Percentiles rank a stretch among this genome's conserved stretches.
These are phyloP conservation scores for Solanum infundibuliforme DNA, from an alignment of 257 asterid genomes.

Conservation along the genomic window DNA sequence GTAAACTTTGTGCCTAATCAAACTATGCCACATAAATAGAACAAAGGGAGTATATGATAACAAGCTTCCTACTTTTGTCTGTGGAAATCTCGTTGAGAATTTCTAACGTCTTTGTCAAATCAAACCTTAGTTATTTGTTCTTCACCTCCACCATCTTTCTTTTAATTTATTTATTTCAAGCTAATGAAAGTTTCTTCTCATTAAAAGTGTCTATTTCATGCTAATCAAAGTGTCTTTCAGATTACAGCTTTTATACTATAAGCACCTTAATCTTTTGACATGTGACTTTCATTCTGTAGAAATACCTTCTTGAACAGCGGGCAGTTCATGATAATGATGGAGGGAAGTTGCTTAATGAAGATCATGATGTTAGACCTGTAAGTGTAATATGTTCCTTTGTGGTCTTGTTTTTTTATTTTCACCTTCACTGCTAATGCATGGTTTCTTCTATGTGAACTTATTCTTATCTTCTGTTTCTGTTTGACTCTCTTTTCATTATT, in stretches of 20 bases:
- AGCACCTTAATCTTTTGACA: background rate
- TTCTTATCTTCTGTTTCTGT: background rate
- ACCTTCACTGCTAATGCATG: background rate
- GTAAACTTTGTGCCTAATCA: background rate
- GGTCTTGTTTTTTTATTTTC: background rate
- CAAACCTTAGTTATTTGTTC: background rate
- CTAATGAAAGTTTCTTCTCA: background rate
- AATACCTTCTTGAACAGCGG: slow-evolving; percentile 86
- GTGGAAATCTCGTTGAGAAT: background rate
- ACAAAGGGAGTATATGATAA: background rate
- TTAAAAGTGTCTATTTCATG: background rate
- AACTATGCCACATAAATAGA: background rate
- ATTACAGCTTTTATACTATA: background rate
- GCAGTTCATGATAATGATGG: slow-evolving; percentile 88
- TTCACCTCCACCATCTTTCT: background rate
- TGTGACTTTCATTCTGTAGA: slow-evolving; percentile 31
- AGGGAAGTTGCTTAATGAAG: slow-evolving; percentile 89
- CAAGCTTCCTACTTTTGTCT: background rate
- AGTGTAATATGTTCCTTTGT: slow-evolving; percentile 22
- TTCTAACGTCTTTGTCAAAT: background rate
- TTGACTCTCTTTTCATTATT: background rate
- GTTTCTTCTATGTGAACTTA: background rate
- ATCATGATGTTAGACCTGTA: slow-evolving; percentile 87
- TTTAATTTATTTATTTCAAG: background rate
- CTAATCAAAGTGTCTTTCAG: background rate